phyloP scores from a whole-genome alignment of 331 rosid species.

The Quercus tomentella region DNA sequence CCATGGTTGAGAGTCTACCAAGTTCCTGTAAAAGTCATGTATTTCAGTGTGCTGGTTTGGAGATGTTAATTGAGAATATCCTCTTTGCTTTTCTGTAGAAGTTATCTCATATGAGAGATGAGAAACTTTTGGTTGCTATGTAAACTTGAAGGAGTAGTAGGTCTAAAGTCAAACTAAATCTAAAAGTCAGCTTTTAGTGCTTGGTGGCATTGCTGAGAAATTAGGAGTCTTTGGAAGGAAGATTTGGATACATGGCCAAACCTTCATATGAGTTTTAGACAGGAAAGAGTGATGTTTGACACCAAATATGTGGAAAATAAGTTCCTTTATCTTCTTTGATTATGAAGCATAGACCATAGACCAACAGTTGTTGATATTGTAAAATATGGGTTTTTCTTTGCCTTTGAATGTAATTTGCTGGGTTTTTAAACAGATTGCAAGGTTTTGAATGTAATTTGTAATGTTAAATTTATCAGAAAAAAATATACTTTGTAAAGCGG shows the following conservation, averaged over 20 bases:
- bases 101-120: neutral
- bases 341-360: neutral
- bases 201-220: neutral
- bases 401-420: neutral
- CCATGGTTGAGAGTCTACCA: constrained; percentile 13
- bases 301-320: neutral
- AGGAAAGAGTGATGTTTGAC: neutral
- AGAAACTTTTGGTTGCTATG: neutral
- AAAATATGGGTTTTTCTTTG: neutral
- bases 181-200: neutral
- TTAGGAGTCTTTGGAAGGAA: neutral
- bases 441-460: neutral
- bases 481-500: no score
- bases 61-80: neutral
- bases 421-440: neutral
- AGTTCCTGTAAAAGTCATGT: constrained; percentile 4
- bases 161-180: neutral
- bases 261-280: neutral
- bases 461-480: no score
- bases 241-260: neutral
- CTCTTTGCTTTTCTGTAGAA: neutral
- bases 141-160: neutral
- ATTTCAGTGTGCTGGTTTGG: neutral
- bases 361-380: neutral
- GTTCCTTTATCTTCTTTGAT: neutral